These are phyloP conservation scores for Parasitella parasitica DNA, from an alignment of 371 early-diverging fungal species.

Conservation along the genomic window DNA sequence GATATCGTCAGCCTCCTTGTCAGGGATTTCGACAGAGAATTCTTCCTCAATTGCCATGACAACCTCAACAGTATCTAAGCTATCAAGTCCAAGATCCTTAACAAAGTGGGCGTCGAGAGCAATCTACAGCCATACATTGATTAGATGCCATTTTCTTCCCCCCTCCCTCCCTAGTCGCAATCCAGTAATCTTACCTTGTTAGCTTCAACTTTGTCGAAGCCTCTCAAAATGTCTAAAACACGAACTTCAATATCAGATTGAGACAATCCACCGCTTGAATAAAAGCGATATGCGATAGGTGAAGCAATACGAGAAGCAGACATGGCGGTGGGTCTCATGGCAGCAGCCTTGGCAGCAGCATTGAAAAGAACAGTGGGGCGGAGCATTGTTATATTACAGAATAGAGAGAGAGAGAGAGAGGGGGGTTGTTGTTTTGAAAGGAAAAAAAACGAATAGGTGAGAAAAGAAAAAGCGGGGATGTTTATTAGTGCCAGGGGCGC, in stretches of 20 bases:
- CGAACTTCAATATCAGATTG: conserved; percentile 74
- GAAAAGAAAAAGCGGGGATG: conserved; percentile 9
- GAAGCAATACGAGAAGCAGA: conserved; percentile 26
- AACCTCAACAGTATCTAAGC: conserved; percentile 96
- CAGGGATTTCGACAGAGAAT: conserved; percentile 96
- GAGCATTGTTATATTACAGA: conserved; percentile 25
- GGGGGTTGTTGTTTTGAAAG: background rate
- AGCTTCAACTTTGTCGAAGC: conserved; percentile 93
- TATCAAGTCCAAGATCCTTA: conserved; percentile 94
- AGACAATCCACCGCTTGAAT: conserved; percentile 60
- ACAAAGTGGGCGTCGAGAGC: conserved; percentile 83
- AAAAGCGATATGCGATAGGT: conserved; percentile 52
- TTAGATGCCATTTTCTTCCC: too few relatives aligned
- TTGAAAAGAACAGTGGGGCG: conserved; percentile 53
- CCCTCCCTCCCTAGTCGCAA: too few relatives aligned
- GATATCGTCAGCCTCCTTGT: conserved; percentile 96
- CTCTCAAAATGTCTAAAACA: conserved; percentile 83
- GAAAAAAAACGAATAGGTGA: background rate
- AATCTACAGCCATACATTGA: conserved; percentile 61
- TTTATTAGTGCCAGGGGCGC: conserved; percentile 10
- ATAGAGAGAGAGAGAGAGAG: background rate
- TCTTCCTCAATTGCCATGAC: conserved; percentile 99
- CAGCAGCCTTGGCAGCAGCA: conserved; percentile 53
- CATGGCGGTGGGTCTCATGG: conserved; percentile 7
- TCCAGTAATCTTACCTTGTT: conserved; percentile 74